Percentiles rank a stretch among this genome's conserved stretches.
Conservation (phyloP, 1,139 yeast species). For the Diutina scorzettiae region DNA sequence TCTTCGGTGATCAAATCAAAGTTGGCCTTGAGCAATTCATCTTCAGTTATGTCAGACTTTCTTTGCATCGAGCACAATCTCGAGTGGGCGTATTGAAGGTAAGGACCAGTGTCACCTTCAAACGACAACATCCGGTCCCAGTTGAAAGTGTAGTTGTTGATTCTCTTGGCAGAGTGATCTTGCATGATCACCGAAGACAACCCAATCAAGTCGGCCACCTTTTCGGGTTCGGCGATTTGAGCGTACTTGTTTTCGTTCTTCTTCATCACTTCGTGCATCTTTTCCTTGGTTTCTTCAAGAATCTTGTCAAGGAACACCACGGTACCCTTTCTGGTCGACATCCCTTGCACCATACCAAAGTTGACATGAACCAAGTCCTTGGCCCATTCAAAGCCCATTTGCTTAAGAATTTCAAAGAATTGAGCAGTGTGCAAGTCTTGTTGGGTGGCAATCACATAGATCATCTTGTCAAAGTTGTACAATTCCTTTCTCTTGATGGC, state of each 20-base stretch:
- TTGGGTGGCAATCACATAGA: conserved; percentile 90
- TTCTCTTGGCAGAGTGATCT: conserved; percentile 97
- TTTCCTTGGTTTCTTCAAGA: conserved; percentile 84
- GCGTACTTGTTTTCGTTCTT: conserved; percentile 85
- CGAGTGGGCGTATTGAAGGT: conserved; percentile 96
- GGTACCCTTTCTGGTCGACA: conserved; percentile 97
- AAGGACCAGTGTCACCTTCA: conserved; percentile 99
- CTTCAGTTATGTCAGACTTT: conserved; percentile 47
- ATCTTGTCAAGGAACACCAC: conserved; percentile 94
- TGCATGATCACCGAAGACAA: conserved; percentile 98
- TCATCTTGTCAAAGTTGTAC: conserved; percentile 88
- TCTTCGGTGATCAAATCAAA: conserved; percentile 64
- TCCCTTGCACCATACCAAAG: conserved; percentile 97
- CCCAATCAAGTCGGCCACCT: conserved; percentile 91
- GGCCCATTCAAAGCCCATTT: conserved; percentile 89
- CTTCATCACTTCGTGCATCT: conserved; percentile 97
- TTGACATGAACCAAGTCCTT: conserved; percentile 67
- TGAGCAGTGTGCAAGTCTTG: conserved; percentile 94
- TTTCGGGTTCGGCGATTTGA: conserved; percentile 90
- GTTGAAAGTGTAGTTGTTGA: conserved; percentile 90
- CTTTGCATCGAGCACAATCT: conserved; percentile 93
- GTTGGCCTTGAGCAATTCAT: conserved; percentile 47
- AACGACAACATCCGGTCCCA: conserved; percentile 98
- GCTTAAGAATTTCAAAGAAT: conserved; percentile 87
- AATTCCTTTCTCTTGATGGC: conserved; percentile 82